Evolutionary conservation across 345 rosid genomes (phyloP).

Genomic region (Clausena lansium): DNA sequence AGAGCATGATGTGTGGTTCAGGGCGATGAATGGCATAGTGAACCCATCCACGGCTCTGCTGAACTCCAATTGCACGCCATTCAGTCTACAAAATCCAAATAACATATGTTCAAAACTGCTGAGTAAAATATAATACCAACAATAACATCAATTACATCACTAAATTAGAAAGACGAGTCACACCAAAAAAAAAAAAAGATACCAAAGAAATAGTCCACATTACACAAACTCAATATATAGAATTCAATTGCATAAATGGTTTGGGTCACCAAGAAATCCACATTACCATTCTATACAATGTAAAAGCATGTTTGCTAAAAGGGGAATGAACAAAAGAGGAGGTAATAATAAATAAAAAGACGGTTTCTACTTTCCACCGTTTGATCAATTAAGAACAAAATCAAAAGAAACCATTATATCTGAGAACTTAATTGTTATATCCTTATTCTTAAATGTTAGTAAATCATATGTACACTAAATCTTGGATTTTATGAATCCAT

Average conservation of each 20-base stretch:
- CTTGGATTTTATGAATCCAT: not conserved
- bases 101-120: not conserved
- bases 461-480: not conserved
- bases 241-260: not conserved
- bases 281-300: not conserved
- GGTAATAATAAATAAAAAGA: not conserved
- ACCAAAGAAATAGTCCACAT: not conserved
- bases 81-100: constrained; percentile 49
- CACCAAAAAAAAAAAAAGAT: not conserved
- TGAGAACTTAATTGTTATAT: too few relatives aligned
- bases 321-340: not conserved
- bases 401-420: too few relatives aligned
- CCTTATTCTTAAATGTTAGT: not conserved
- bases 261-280: not conserved
- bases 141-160: not conserved
- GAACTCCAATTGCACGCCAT: constrained; percentile 96
- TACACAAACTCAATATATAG: not conserved
- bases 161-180: not conserved
- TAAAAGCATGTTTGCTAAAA: not conserved
- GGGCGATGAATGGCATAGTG: constrained; percentile 95
- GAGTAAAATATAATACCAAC: not conserved
- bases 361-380: not conserved
- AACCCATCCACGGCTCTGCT: constrained; percentile 98
- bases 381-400: not conserved
- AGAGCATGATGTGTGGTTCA: constrained; percentile 98